Evolutionary conservation across 768 basidiomycete species (phyloP).

Genomic region (Suillus subalutaceus): DNA sequence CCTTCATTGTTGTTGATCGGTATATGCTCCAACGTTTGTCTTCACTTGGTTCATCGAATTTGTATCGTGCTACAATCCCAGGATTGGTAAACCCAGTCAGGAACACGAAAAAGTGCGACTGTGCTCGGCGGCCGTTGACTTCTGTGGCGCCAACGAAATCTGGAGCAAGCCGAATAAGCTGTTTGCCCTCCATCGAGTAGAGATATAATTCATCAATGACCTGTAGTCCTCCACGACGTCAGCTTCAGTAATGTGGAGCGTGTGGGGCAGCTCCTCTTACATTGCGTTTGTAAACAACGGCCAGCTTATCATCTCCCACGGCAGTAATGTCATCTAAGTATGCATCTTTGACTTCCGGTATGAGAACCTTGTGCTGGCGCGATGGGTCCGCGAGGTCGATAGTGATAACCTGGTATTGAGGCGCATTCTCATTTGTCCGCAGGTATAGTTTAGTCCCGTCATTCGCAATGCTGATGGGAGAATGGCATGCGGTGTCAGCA

Average conservation of each 20-base stretch:
- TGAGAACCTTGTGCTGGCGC: conserved; percentile 56
- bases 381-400: conserved; percentile 58
- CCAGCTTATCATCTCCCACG: conserved; percentile 59
- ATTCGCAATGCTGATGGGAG: conserved; percentile 56
- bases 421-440: conserved; percentile 66
- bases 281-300: conserved; percentile 70
- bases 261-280: conserved; percentile 40
- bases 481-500: conserved; percentile 1
- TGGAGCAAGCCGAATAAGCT: conserved; percentile 56
- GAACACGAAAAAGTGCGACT: conserved; percentile 64
- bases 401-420: conserved; percentile 66
- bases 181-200: conserved; percentile 57
- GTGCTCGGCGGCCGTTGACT: conserved; percentile 52
- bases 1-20: conserved; percentile 58
- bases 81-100: conserved; percentile 75
- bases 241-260: neutral
- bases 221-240: conserved; percentile 32
- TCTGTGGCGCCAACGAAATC: conserved; percentile 70
- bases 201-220: conserved; percentile 83
- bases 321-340: conserved; percentile 52
- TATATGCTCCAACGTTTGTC: conserved; percentile 63
- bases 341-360: conserved; percentile 70
- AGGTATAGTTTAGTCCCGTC: conserved; percentile 65
- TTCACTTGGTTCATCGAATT: conserved; percentile 46
- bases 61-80: conserved; percentile 63